Evolutionary conservation across 2,329 filamentous ascomycete species (phyloP), one percentile per base, ranked within the genome.

Genomic region (Claviceps pazoutovae): DNA sequence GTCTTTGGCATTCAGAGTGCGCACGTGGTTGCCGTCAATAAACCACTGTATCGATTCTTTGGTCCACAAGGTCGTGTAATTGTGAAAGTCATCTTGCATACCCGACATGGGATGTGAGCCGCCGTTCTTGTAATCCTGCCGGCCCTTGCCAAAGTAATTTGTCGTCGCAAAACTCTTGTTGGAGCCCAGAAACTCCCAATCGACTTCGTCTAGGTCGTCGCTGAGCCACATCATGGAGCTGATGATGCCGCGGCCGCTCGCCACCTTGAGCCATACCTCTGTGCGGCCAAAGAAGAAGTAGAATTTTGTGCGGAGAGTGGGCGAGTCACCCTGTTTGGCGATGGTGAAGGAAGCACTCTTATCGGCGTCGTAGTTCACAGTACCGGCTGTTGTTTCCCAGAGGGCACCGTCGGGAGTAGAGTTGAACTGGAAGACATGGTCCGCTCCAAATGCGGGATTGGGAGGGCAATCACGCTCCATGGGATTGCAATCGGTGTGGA

Each of bases 221-320:
- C 85, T 91, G 57, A 93, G 75, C 66, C 91, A 76, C 64, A 95
- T 90, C 61, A 94, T 83, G 55, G 86, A 82, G 61, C 83, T 88
- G 59, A 95, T 79, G 56, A 95, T 83, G 49, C 89, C 89, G 7
- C 70, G 71, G 17, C 89, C 89, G 1, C 73, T 70, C 0, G 89
- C 82, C 4, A 86, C 85, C 70, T 88, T 87, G 72, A 94, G 78
- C 58, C 79, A 74, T 53, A 91, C 76, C 67, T 93, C 87, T 52
- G 88, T 82, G 54, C 82, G 80, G 51, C 88, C 88, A 58, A 85
- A 91, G 73, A 94, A 89, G 67, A 95, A 85, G 71, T 88, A 93
- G 65, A 89, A 91, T 59, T 82, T 80, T 46, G 85, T 82, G 57
- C 82, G 78, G 55, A 95, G 78, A 1, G 88, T 94, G 1, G 88